Evolutionary conservation across 192 early-diverging fungal species (phyloP), one percentile per base, ranked within the genome.

Genomic region (Podila clonocystis): DNA sequence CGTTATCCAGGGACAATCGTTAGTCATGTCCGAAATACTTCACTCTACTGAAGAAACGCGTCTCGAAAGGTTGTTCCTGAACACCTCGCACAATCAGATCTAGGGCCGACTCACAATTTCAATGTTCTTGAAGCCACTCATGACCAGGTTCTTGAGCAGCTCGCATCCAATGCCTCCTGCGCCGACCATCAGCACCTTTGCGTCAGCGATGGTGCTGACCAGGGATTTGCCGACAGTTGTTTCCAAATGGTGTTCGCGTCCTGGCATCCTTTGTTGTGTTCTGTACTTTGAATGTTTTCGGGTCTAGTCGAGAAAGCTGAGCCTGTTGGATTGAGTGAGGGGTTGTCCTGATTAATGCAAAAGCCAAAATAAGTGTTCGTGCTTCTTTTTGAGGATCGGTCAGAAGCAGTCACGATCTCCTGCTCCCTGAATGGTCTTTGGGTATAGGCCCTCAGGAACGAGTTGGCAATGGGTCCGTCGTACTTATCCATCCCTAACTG

Each of bases 101-200:
- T 22, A 55, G 52, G 12, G 50, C 12, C 7, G 19, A 55, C 72
- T 70, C 69, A 88, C 94, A 52, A 98, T 90, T 60, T 91, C 87
- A 67, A 99, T 96, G 71, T 89, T 63, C 57, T 82, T 83, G 82
- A 98, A 97, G 28, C 97, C 97, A 22, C 90, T 87, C 85, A 97
- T 78, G 49, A 96, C 93, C 20, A 99, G 88, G 83, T 97, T 93
- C 85, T 99, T 99, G 11, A 99, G 87, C 48, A 99, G 84, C 80
- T 99, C 98, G 86, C 98, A 99, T 50, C 98, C 98, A 60, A 99
- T 99, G 17, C 98, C 98, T 69, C 98, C 98, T 20, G 94, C 92
- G 15, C 94, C 94, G 17, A 95, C 90, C 60, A 95, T 87, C 58
- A 95, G 75, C 31, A 94, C 82, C 64, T 33, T 79, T 8, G 76